Base-by-base conservation (phyloP, 1,284 basidiomycete species). In the Cronartium ribicola region DNA sequence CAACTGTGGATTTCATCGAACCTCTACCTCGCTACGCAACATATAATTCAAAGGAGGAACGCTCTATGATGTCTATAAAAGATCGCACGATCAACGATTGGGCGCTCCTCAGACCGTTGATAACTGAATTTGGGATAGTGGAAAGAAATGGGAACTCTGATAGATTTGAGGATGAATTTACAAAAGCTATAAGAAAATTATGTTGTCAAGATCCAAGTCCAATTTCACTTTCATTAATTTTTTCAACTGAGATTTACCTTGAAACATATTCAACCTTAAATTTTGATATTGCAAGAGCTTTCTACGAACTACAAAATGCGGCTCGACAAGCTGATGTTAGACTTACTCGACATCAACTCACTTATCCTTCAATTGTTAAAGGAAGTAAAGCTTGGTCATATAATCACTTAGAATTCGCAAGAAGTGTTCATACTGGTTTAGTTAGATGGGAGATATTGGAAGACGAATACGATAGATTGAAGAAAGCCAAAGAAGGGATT, bases 141-240 rank as follows among this genome's bases (percentile, higher is more conserved):
- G 51, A 55, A 55, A 5, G 4, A 7, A 20, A 8, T 20, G 8
- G 11, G 29, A 8, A 7, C 6, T 20, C 51, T 20, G 51, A 55
- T 55, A n/a, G 11, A 55, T 55, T n/a, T 55, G 14, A 55, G 1
- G 51, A 55, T n/a, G 51, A 55, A 55, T 55, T 55, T 20, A 55
- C 51, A 5, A 55, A 55, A 11, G 51, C n/a, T 55, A 55, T 55
- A 1, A 6, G 51, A 5, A 55, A 55, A 55, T 29, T 55, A n/a
- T 55, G 11, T 13, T 6, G 29, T 55, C 5, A n/a, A n/a, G 29
- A 55, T n/a, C n/a, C 5, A 4, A 55, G 29, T 13, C 8, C 51
- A 55, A 55, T 55, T 4, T 11, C 51, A n/a, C n/a, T 20, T 11
- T 55, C n/a, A 29, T 29, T 55, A 55, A 29, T 55, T 8, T 55